Evolutionary conservation across 495 filamentous ascomycete genomes (phyloP).

Genomic region (Lindgomyces ingoldianus): DNA sequence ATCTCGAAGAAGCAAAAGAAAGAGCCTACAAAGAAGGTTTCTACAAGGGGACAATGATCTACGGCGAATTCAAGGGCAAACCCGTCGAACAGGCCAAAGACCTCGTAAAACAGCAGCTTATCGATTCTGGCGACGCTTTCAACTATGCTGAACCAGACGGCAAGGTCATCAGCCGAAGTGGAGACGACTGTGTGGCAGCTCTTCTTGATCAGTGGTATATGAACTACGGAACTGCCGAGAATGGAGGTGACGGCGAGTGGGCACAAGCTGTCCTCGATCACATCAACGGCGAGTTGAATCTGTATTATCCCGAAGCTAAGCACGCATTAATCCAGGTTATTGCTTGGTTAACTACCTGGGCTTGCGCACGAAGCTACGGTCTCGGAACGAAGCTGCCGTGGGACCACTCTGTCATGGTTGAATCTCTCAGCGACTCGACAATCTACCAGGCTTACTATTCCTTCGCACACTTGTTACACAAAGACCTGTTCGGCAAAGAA

Average conservation of each 20-base stretch:
- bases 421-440: slow-evolving; percentile 85
- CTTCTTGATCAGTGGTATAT: slow-evolving; percentile 96
- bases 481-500: slow-evolving; percentile 74
- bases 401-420: slow-evolving; percentile 84
- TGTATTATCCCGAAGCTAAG: slow-evolving; percentile 75
- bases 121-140: slow-evolving; percentile 80
- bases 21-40: slow-evolving; percentile 96
- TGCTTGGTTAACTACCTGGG: slow-evolving; percentile 93
- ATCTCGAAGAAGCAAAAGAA: slow-evolving; percentile 91
- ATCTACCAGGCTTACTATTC: slow-evolving; percentile 99
- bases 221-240: slow-evolving; percentile 78
- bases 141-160: slow-evolving; percentile 91
- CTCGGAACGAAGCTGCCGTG: slow-evolving; percentile 94
- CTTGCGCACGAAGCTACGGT: slow-evolving; percentile 87
- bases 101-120: slow-evolving; percentile 76
- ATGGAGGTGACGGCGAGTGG: slow-evolving; percentile 66
- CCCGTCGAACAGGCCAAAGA: slow-evolving; percentile 83
- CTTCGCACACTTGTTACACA: slow-evolving; percentile 82
- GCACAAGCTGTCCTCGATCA: slow-evolving; percentile 69
- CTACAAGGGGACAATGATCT: slow-evolving; percentile 90
- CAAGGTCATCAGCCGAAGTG: slow-evolving; percentile 79
- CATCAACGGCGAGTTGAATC: slow-evolving; percentile 74
- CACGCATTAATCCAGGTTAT: slow-evolving; percentile 82
- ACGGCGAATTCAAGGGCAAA: slow-evolving; percentile 86
- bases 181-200: slow-evolving; percentile 88